Evolutionary conservation across 1,284 basidiomycete species (phyloP).

Genomic region (Ganoderma lucidum): DNA sequence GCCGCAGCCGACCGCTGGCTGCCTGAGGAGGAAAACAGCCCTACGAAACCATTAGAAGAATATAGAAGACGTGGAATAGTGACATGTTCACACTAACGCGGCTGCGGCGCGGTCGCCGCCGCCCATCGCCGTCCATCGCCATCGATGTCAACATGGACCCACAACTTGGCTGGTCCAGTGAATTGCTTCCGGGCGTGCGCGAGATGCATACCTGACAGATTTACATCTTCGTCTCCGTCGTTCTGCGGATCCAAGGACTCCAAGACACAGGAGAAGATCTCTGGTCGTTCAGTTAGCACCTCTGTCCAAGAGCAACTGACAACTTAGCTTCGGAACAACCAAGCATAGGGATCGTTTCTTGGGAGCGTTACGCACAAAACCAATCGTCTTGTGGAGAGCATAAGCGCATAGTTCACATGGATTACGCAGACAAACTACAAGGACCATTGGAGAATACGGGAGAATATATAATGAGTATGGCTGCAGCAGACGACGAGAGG

Average conservation of each 20-base stretch:
- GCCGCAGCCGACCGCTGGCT: not conserved
- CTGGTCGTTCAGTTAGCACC: not conserved
- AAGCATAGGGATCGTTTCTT: not conserved
- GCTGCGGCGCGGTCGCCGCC: conserved; percentile 9
- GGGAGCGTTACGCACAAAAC: too few species aligned
- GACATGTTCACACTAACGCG: not conserved
- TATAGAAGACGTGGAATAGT: not conserved
- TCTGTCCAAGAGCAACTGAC: not conserved
- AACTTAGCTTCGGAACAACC: not conserved
- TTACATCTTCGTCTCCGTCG: not conserved
- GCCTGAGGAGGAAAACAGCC: not conserved
- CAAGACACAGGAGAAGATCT: not conserved
- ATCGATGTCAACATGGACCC: conserved; percentile 29
- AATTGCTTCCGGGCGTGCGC: not conserved
- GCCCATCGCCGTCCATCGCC: conserved; percentile 9
- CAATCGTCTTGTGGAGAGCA: not conserved
- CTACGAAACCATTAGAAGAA: not conserved
- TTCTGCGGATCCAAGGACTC: not conserved
- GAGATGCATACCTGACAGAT: not conserved
- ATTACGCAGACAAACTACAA: conserved; percentile 5
- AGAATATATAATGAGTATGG: conserved; percentile 14
- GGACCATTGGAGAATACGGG: not conserved
- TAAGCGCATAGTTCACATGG: conserved; percentile 8
- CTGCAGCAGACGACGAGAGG: conserved; percentile 8
- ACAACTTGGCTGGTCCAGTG: conserved; percentile 15